These are phyloP conservation scores for Apophysomyces trapeziformis DNA, from an alignment of 371 early-diverging fungal species.

Conservation along the genomic window DNA sequence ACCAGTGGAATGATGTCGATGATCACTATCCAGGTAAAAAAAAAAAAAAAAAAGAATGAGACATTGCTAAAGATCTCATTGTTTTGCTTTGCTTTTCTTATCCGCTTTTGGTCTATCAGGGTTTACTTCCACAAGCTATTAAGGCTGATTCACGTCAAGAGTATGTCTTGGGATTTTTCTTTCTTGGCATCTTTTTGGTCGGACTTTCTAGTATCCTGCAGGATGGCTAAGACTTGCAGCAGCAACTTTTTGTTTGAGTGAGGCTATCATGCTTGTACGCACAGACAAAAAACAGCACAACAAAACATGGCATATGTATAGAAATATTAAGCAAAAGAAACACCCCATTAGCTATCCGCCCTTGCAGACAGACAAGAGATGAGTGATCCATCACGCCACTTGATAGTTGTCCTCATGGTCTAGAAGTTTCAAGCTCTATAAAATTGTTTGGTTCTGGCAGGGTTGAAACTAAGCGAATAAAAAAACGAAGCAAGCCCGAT, in stretches of 20 bases:
- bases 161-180: conserved; percentile 52
- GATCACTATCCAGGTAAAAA: conserved; percentile 55
- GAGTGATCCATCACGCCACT: neutral
- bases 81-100: conserved; percentile 8
- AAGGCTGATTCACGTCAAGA: conserved; percentile 45
- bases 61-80: neutral
- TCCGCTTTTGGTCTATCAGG: conserved; percentile 26
- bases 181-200: conserved; percentile 57
- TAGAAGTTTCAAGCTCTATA: too few relatives aligned
- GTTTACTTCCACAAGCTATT: conserved; percentile 59
- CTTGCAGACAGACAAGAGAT: too few relatives aligned
- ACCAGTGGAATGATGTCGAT: conserved; percentile 75
- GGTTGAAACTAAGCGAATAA: neutral
- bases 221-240: conserved; percentile 10
- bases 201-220: conserved; percentile 43
- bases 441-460: too few relatives aligned
- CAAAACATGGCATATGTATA: neutral
- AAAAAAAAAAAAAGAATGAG: neutral
- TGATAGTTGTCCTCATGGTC: neutral
- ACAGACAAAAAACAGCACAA: neutral
- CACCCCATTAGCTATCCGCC: too few relatives aligned
- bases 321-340: neutral
- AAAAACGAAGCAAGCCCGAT: neutral
- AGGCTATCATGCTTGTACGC: neutral
- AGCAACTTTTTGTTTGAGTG: too few relatives aligned